Base-by-base conservation (phyloP, 148 eudicot genomes). In the Fallopia convolvulus region DNA sequence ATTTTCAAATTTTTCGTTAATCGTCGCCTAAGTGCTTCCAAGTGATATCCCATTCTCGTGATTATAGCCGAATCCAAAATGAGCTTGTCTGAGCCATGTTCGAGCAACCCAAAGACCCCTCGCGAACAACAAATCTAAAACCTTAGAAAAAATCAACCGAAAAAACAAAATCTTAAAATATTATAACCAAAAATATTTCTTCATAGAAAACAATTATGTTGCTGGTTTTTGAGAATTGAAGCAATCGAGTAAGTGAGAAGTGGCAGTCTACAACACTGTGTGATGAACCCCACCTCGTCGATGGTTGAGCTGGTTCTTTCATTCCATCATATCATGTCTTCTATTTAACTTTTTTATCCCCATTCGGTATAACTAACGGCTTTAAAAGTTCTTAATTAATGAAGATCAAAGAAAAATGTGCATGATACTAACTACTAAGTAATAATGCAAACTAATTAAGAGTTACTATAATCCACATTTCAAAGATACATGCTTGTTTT, bases 241-340 rank as follows among this genome's bases (percentile, higher is more conserved):
- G 33, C 20, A 68, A 68, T 4, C 11, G 39, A 32, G 40, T 2
- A 12, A 63, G 41, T 30, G 40, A 58, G 65, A 58, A 58, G 65
- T 23, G 65, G 32, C 30, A 23, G 4, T 58, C 65, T 23, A 58
- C 32, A 14, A 65, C 3, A 30, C 8, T 68, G 72, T 68, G 13
- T 36, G 71, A 68, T 15, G 72, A 46, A 39, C 10, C 21, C 72
- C 42, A 36, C 46, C 44, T 1, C 39, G 39, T 30, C 8, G 40
- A 26, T 63, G 39, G 41, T 63, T 63, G 39, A 65, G 40, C 18
- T 18, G 70, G 40, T 65, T 26, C 70, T 65, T 65, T 65, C 70
- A 32, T 30, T 65, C 70, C 70, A 65, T 65, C 70, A 32, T 32
- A 36, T 68, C 72, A 36, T 68, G 44, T 17, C 72, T 68, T 39